A percentile compares a stretch with the other conserved stretches of the same genome.
Conservation (phyloP, 192 early-diverging fungal species). For the Coemansia furcata region DNA sequence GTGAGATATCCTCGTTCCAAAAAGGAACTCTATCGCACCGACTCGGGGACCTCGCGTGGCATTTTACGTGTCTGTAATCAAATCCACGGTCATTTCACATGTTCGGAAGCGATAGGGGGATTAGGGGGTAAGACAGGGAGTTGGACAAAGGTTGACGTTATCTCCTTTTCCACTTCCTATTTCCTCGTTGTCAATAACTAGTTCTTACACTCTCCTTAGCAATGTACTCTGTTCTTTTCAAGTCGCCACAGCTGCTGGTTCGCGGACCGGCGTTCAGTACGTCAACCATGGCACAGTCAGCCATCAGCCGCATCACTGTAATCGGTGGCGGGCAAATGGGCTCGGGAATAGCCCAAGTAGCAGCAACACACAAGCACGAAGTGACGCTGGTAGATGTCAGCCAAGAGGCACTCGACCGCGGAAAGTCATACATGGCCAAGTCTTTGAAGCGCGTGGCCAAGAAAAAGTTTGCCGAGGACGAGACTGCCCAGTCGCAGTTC, state of each 20-base stretch:
- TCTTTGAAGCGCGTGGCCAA: slow-evolving; percentile 87
- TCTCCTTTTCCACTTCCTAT: background rate
- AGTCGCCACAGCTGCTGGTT: background rate
- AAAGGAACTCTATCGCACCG: background rate
- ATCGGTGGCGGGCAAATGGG: slow-evolving; percentile 89
- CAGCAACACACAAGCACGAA: slow-evolving; percentile 72
- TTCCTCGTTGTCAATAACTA: background rate
- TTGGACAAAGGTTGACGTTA: background rate
- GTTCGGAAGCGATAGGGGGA: background rate
- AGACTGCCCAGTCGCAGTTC: slow-evolving; percentile 58
- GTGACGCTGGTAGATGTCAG: slow-evolving; percentile 88
- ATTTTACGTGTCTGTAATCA: background rate
- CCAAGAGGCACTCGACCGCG: slow-evolving; percentile 69
- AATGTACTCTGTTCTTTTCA: slow-evolving; percentile 2
- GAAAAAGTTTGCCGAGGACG: slow-evolving; percentile 79
- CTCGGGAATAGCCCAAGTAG: slow-evolving; percentile 85
- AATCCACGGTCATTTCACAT: background rate
- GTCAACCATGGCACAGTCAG: background rate
- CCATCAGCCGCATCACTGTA: slow-evolving; percentile 62
- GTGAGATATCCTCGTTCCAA: background rate
- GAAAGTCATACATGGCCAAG: slow-evolving; percentile 76
- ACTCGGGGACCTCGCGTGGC: background rate
- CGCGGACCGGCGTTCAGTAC: slow-evolving; percentile 3
- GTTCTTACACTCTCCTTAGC: background rate
- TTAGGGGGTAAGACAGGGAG: background rate